A percentile compares a stretch with the other conserved stretches of the same genome.
Conservation (phyloP, 208 protist genomes). For the Trypanosoma brucei region DNA sequence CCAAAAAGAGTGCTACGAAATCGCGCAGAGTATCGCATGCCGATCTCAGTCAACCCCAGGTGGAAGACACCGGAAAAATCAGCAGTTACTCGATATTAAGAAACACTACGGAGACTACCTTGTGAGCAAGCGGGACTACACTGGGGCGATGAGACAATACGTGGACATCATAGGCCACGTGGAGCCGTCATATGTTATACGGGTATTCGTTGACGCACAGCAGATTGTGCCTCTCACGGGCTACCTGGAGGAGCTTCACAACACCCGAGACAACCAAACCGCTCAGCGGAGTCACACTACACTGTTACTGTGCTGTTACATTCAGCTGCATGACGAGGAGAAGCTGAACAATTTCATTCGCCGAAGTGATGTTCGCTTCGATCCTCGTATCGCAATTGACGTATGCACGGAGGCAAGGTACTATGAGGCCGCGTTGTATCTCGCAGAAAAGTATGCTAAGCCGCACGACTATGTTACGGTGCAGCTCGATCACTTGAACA, state of each 20-base stretch:
- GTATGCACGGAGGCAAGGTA: constrained; percentile 91
- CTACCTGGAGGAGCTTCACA: constrained; percentile 91
- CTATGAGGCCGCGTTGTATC: constrained; percentile 80
- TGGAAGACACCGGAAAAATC: constrained; percentile 16
- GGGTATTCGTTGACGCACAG: constrained; percentile 93
- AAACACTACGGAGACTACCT: constrained; percentile 93
- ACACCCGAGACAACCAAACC: constrained; percentile 35
- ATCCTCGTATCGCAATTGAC: constrained; percentile 92
- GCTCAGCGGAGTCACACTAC: constrained; percentile 95
- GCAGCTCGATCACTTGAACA: constrained; percentile 71
- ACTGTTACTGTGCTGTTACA: constrained; percentile 96
- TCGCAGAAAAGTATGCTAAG: constrained; percentile 77
- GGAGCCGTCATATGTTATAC: constrained; percentile 97
- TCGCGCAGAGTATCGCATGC: constrained; percentile 91
- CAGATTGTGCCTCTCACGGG: constrained; percentile 91
- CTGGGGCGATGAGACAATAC: constrained; percentile 92
- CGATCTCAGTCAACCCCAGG: constrained; percentile 15
- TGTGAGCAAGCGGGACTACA: constrained; percentile 70
- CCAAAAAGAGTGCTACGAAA: constrained; percentile 91
- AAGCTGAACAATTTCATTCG: constrained; percentile 91
- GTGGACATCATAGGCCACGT: constrained; percentile 90
- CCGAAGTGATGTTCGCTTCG: constrained; percentile 84
- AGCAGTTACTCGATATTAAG: constrained; percentile 89
- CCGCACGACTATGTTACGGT: constrained; percentile 89
- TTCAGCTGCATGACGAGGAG: constrained; percentile 89